Base-by-base conservation (phyloP, 352 stramenopile genomes). In the Pythium aquatile region DNA sequence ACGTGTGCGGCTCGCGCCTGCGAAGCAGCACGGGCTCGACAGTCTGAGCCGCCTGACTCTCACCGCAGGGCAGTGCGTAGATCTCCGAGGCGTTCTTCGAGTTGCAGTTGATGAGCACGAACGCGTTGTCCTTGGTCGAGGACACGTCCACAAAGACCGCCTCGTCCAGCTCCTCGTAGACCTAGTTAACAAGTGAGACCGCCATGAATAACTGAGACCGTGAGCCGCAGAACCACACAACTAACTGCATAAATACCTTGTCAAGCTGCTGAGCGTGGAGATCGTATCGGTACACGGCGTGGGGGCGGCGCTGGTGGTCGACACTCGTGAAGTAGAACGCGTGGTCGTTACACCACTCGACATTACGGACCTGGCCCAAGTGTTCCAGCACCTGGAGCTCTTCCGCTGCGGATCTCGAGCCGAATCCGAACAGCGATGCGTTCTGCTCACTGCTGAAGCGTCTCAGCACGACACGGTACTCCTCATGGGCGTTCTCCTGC, bases 61-160 rank as follows among this genome's bases (percentile, higher is more conserved):
- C 37, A 9, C 44, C 44, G 17, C 63, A 70, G 6, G 26, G 56
- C 10, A 70, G n/a, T 26, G 79, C 80, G 55, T 88, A 77, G 48
- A 96, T 93, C 71, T 97, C 85, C n/a, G 88, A 96, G 49, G 76
- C 80, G 52, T 79, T 82, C 72, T 96, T 96, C 3, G 83, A 92
- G 72, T 97, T 96, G 75, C 79, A 91, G 62, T 94, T 96, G 58
- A 96, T 90, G 20, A 95, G 68, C 42, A 97, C 75, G 42, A 87
- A 94, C 13, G 63, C 49, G 49, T 70, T 76, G 75, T 96, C 88
- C 55, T 97, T 97, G 1, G 86, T 94, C 26, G 81, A 79, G 11
- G 85, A 88, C 8, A 96, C 77, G 65, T 97, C 89, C 57, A 97
- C 76, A 55, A 90, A 96, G 28, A 93, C 84, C 6, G 80, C 79